Evolutionary conservation across 108 stramenopile genomes (phyloP), one percentile per base, ranked within the genome.

Genomic region (Pseudonitzschia multiseries): DNA sequence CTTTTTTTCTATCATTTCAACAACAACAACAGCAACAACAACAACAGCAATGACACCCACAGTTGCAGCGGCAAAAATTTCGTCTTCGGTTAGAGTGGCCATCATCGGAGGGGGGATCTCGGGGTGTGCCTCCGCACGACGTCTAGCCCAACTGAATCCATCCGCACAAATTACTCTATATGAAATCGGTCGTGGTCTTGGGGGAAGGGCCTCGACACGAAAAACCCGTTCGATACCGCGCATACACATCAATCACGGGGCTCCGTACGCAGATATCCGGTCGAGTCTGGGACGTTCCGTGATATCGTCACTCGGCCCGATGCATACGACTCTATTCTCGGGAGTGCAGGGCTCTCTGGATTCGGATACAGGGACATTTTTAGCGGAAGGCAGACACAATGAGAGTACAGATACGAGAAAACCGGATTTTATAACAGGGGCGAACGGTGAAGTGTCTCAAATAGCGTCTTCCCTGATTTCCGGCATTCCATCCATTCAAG

Each of bases 371-470:
- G 61, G 61, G 29, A 62, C n/a, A 3, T 62, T 62, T 40, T 33
- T 33, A 31, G 27, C 32, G 15, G 17, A 20, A 21, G 29, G 40
- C 4, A 8, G n/a, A 33, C 8, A 60, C 14, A 56, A 6, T 2
- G 54, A 56, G 21, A 22, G 4, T 36, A 6, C 36, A 36, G 36
- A 36, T 36, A 36, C 36, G 36, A 36, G 36, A 36, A 36, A 10
- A 48, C 17, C 20, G 4, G 24, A 40, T 9, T 62, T 36, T 40
- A n/a, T 62, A 20, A 62, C 61, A 14, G 61, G 61, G 12, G 61
- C 61, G 8, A 62, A 62, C 15, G 61, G 61, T 20, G 61, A 62
- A 41, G 40, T 62, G 61, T 62, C 61, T 40, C 61, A 17, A 28
- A 42, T 62, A 33, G 32, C 61, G 18, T 33, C 61, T 0, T 33